Evolutionary conservation across 495 filamentous ascomycete species (phyloP).

Genomic region (Trichocladium antarcticum): DNA sequence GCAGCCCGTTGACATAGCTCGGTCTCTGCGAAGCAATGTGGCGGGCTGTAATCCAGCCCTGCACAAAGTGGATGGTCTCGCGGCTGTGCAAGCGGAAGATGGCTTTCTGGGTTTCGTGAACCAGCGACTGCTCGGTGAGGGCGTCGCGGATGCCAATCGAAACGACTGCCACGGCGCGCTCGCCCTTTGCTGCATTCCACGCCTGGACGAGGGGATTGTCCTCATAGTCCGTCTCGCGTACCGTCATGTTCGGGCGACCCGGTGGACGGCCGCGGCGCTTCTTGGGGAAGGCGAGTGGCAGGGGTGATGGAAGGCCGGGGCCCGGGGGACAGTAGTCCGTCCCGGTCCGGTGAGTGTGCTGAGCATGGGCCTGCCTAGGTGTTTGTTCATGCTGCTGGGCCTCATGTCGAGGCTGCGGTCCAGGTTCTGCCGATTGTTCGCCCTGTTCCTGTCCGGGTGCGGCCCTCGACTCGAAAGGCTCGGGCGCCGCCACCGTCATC

Average conservation of each 20-base stretch:
- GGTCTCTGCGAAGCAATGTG: slow-evolving; percentile 28
- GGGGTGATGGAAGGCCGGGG: background rate
- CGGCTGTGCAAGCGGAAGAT: slow-evolving; percentile 22
- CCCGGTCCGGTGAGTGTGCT: background rate
- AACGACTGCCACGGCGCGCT: slow-evolving; percentile 14
- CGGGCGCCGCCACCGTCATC: background rate
- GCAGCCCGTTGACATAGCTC: slow-evolving; percentile 28
- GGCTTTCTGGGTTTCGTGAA: slow-evolving; percentile 24
- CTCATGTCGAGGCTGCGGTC: background rate
- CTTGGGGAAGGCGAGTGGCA: slow-evolving; percentile 23
- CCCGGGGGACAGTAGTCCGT: no score
- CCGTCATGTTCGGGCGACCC: slow-evolving; percentile 24
- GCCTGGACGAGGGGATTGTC: slow-evolving; percentile 18
- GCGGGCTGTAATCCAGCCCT: slow-evolving; percentile 28
- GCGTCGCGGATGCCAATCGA: slow-evolving; percentile 21
- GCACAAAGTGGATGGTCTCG: slow-evolving; percentile 25
- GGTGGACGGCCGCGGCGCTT: slow-evolving; percentile 26
- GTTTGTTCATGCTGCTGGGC: background rate
- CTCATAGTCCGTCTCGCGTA: slow-evolving; percentile 23
- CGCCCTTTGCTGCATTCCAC: slow-evolving; percentile 24
- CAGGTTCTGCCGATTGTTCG: background rate
- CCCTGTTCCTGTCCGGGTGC: background rate
- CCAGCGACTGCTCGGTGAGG: slow-evolving; percentile 17
- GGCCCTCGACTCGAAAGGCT: background rate
- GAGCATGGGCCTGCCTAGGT: background rate